These are phyloP conservation scores for Exophiala aquamarina DNA, from an alignment of 2,329 filamentous ascomycete species.

Conservation along the genomic window DNA sequence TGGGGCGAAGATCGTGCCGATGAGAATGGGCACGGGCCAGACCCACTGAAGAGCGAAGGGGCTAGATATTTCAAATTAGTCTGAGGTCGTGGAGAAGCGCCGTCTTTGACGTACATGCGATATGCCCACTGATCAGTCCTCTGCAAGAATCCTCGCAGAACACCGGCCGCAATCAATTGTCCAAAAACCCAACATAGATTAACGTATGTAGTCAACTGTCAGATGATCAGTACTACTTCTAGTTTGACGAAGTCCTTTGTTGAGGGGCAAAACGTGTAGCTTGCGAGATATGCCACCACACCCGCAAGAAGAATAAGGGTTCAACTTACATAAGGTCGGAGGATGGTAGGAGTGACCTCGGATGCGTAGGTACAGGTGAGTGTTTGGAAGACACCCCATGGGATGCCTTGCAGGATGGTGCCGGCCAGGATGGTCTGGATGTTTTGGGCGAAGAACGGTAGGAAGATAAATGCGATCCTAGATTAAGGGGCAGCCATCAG, in stretches of 20 bases:
- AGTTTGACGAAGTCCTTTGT: no score
- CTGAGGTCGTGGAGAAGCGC: neutral
- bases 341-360: constrained; percentile 31
- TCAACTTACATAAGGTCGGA: constrained; percentile 24
- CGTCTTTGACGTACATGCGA: constrained; percentile 30
- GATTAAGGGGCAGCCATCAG: neutral
- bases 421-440: constrained; percentile 33
- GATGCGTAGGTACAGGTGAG: constrained; percentile 32
- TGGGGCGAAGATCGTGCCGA: constrained; percentile 42
- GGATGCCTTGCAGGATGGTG: constrained; percentile 43
- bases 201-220: constrained; percentile 35
- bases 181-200: constrained; percentile 43
- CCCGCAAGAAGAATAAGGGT: no score
- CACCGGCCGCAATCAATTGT: constrained; percentile 33
- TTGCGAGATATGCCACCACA: no score
- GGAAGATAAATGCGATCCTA: constrained; percentile 31
- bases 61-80: neutral
- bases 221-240: no score
- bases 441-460: constrained; percentile 39
- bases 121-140: constrained; percentile 38
- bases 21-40: constrained; percentile 48
- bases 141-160: constrained; percentile 35
- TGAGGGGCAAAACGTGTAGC: no score
- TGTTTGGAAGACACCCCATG: constrained; percentile 52
- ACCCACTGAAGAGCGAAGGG: constrained; percentile 48